Percentiles rank a stretch among this genome's conserved stretches.
Conservation (phyloP, 2,329 filamentous ascomycete species). For the Fusarium sp. region DNA sequence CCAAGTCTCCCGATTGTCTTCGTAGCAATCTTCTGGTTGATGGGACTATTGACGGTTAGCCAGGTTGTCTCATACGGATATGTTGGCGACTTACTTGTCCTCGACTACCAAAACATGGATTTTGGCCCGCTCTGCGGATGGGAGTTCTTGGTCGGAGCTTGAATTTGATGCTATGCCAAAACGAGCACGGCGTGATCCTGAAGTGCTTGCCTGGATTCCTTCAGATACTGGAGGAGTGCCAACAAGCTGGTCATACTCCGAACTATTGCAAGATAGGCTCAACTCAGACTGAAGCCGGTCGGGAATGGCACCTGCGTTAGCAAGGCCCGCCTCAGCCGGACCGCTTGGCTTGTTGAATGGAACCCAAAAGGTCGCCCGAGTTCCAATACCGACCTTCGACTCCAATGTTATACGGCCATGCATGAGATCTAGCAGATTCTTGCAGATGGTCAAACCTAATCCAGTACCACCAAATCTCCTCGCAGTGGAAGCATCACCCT, state of each 20-base stretch:
- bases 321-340: conserved; percentile 59
- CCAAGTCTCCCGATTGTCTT: conserved; percentile 80
- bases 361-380: conserved; percentile 80
- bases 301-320: conserved; percentile 72
- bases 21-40: conserved; percentile 81
- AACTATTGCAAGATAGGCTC: conserved; percentile 74
- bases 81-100: conserved; percentile 72
- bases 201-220: conserved; percentile 33
- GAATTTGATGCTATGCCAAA: conserved; percentile 51
- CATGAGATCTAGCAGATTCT: conserved; percentile 84
- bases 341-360: conserved; percentile 78
- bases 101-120: conserved; percentile 82
- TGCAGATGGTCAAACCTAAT: conserved; percentile 81
- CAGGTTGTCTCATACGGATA: neutral
- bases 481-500: conserved; percentile 83
- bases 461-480: conserved; percentile 83
- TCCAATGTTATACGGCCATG: conserved; percentile 77
- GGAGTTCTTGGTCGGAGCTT: conserved; percentile 60
- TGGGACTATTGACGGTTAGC: conserved; percentile 57
- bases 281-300: conserved; percentile 73
- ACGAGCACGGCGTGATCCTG: conserved; percentile 47
- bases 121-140: conserved; percentile 67
- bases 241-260: conserved; percentile 66
- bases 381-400: conserved; percentile 74
- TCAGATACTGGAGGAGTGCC: conserved; percentile 54